Evolutionary conservation across 192 early-diverging fungal genomes (phyloP).

Genomic region (Chytriomyces sp.): DNA sequence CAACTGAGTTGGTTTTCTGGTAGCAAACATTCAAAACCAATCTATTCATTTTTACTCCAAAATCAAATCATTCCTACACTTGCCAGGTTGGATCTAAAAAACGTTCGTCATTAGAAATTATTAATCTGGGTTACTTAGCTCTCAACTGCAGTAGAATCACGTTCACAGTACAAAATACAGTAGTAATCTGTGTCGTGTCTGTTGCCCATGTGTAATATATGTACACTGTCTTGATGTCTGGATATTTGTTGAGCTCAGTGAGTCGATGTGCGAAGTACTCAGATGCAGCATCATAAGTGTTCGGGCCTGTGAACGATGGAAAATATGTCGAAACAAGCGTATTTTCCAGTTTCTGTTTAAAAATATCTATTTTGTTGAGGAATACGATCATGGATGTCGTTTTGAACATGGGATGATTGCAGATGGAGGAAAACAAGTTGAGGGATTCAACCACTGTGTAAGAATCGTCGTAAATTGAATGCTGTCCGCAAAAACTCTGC

Average conservation of each 20-base stretch:
- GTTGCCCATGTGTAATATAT: conserved; percentile 66
- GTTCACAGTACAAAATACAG: conserved; percentile 37
- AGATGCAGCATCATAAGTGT: conserved; percentile 45
- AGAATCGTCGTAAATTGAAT: not conserved
- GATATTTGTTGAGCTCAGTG: conserved; percentile 40
- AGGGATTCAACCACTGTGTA: conserved; percentile 38
- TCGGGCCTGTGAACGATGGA: conserved; percentile 53
- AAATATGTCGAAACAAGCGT: conserved; percentile 54
- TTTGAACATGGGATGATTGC: conserved; percentile 45
- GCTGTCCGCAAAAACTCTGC: not conserved
- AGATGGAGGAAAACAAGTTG: conserved; percentile 37
- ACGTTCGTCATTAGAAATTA: not conserved
- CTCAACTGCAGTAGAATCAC: conserved; percentile 30
- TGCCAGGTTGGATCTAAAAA: not conserved
- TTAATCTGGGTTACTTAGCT: not conserved
- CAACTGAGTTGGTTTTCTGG: no score
- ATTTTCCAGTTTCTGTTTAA: conserved; percentile 51
- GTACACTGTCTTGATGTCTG: conserved; percentile 51
- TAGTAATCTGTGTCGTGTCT: conserved; percentile 55
- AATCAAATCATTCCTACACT: not conserved
- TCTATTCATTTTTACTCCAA: no score
- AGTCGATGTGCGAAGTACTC: conserved; percentile 48
- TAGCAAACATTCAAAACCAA: no score
- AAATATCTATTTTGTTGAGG: conserved; percentile 66
- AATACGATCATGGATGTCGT: conserved; percentile 61